These are phyloP conservation scores for Wallacemonas sp. DNA, from an alignment of 208 protist species.

Conservation along the genomic window DNA sequence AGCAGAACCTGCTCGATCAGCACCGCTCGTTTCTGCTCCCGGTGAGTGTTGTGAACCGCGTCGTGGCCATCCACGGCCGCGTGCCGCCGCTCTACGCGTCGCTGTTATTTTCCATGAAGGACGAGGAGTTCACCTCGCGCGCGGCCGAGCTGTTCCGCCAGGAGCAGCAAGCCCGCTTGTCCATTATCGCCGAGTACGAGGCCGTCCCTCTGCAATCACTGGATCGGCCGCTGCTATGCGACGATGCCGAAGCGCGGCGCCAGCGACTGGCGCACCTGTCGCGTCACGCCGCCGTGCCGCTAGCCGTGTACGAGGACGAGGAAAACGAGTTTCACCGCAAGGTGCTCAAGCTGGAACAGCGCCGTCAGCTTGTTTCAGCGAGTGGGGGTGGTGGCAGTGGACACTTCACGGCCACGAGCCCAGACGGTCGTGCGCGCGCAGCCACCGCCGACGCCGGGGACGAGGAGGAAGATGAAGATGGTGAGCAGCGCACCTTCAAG, in stretches of 20 bases:
- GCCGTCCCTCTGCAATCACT: constrained; percentile 57
- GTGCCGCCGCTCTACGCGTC: constrained; percentile 59
- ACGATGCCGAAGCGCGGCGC: constrained; percentile 37
- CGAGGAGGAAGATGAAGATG: constrained; percentile 3
- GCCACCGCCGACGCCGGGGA: background rate
- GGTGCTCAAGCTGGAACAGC: constrained; percentile 4
- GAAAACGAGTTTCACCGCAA: constrained; percentile 18
- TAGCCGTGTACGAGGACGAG: constrained; percentile 18
- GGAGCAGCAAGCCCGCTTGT: constrained; percentile 43
- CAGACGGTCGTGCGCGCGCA: background rate
- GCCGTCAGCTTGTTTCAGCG: constrained; percentile 13
- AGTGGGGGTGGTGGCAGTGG: background rate
- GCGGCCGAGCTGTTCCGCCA: constrained; percentile 58
- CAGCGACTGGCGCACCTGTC: constrained; percentile 30
- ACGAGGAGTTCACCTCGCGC: constrained; percentile 28
- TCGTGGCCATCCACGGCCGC: constrained; percentile 21
- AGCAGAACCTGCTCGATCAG: constrained; percentile 30
- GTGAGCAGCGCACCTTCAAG: background rate
- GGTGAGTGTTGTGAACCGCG: constrained; percentile 18
- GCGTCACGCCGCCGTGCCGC: constrained; percentile 12
- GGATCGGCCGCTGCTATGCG: constrained; percentile 46
- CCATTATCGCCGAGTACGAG: constrained; percentile 55
- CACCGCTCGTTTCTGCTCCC: constrained; percentile 31
- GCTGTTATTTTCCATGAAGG: constrained; percentile 48
- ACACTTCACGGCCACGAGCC: too few relatives aligned